Evolutionary conservation across 345 rosid species (phyloP), one percentile per base, ranked within the genome.

Genomic region (Trapa incisa): DNA sequence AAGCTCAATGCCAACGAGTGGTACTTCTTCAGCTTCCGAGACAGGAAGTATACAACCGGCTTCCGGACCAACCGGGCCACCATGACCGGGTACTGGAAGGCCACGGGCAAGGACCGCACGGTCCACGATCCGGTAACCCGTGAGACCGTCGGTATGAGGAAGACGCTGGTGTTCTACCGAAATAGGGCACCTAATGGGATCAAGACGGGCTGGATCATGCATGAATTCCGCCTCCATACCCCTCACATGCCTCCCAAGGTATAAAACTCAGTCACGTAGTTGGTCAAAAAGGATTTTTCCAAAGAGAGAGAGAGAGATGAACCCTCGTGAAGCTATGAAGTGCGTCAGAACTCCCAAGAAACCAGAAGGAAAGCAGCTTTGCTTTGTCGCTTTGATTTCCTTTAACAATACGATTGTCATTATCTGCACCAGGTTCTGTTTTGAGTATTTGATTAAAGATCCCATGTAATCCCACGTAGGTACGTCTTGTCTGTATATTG

Each of bases 181-280:
- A 90, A 83, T 80, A 75, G 99, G 77, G 97, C 99, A 64, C 99
- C 99, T 0, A 83, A 88, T 66, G 99, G 99, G 50, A 87, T 88
- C 80, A 94, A 94, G 77, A 86, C 95, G 1, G 91, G 95, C 57
- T 94, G 99, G 99, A 94, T 94, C 68, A 94, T 94, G 99, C 99
- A 94, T 66, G 99, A 94, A 75, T 94, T 91, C 74, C 97, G 99
- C 67, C 81, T 89, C 56, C 92, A 91, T 75, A 79, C 91, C 75
- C 96, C 92, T 68, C 95, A 84, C 37, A 82, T 88, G 91, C 91
- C 94, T 64, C 99, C 99, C 35, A 87, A 91, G 96, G 99, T 93
- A 65, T 41, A 41, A 41, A 2, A 41, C 7, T 41, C 7, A 22
- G 29, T 22, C 29, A 22, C 29, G 29, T 22, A 22, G 29, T 22